Conservation (phyloP, 768 basidiomycete genomes). For the Gymnopilus dilepis region DNA sequence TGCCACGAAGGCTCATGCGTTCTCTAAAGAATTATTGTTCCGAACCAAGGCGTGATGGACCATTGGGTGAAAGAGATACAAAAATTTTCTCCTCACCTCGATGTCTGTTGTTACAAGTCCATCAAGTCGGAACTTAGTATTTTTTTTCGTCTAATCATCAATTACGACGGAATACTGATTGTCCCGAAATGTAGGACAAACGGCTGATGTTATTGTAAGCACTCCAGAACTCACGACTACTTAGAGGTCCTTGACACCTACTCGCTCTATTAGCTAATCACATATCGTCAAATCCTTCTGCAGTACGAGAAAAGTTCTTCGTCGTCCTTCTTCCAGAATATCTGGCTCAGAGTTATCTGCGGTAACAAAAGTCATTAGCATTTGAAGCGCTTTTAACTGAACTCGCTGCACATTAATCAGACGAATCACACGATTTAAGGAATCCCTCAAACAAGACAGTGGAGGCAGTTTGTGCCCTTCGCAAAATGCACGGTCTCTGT, state of each 20-base stretch:
- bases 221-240: not conserved
- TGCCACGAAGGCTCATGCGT: not conserved
- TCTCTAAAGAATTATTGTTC: not conserved
- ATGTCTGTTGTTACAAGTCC: not conserved
- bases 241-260: no score
- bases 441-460: not conserved
- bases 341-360: not conserved
- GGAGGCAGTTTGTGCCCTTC: not conserved
- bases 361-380: not conserved
- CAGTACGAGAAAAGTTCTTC: not conserved
- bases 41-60: not conserved
- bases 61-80: constrained; percentile 1
- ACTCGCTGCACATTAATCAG: not conserved
- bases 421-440: not conserved
- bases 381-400: not conserved
- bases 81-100: not conserved
- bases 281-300: not conserved
- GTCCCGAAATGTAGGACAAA: not conserved
- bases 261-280: not conserved
- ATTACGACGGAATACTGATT: not conserved
- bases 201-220: constrained; percentile 11
- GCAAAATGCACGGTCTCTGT: not conserved
- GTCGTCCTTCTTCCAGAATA: not conserved
- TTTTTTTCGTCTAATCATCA: not conserved
- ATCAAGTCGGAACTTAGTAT: not conserved